phyloP scores from a whole-genome alignment of 176 grass and related monocot species.

The Oryza rufipogon region DNA sequence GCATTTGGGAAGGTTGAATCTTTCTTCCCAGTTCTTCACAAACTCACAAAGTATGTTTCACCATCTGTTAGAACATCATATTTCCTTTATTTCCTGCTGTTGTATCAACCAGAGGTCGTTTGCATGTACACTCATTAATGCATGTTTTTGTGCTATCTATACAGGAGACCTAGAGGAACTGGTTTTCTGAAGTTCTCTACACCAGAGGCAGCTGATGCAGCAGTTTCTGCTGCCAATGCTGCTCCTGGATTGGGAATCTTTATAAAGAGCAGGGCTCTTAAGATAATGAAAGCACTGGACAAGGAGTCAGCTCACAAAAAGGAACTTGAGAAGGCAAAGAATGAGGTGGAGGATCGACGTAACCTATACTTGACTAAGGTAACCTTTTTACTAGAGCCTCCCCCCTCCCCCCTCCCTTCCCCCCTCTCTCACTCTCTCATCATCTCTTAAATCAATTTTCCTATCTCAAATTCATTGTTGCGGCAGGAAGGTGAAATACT shows the following conservation, averaged over 20 bases:
- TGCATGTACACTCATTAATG: slow-evolving; percentile 25
- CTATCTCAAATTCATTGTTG: slow-evolving; percentile 35
- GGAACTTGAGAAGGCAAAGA: slow-evolving; percentile 69
- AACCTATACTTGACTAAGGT: slow-evolving; percentile 94
- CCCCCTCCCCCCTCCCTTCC: not conserved
- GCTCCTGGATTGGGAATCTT: slow-evolving; percentile 85
- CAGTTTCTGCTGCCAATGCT: slow-evolving; percentile 73
- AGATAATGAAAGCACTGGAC: slow-evolving; percentile 76
- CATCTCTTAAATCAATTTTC: slow-evolving; percentile 23
- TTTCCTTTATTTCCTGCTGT: not conserved
- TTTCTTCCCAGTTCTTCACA: slow-evolving; percentile 87
- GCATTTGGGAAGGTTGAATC: slow-evolving; percentile 88
- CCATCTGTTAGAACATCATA: not conserved
- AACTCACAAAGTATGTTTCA: slow-evolving; percentile 86
- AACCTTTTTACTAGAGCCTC: not conserved
- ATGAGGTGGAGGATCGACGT: slow-evolving; percentile 77
- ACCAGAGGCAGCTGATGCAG: slow-evolving; percentile 65
- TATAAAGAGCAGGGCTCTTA: slow-evolving; percentile 76
- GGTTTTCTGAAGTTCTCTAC: slow-evolving; percentile 73
- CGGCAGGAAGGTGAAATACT: slow-evolving; percentile 92
- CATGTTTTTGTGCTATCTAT: slow-evolving; percentile 21
- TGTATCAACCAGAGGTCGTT: slow-evolving; percentile 15
- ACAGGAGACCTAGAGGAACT: slow-evolving; percentile 87
- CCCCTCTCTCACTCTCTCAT: not conserved
- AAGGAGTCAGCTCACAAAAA: slow-evolving; percentile 89